phyloP scores from a whole-genome alignment of 2,329 filamentous ascomycete species.

The Colletotrichum simmondsii region DNA sequence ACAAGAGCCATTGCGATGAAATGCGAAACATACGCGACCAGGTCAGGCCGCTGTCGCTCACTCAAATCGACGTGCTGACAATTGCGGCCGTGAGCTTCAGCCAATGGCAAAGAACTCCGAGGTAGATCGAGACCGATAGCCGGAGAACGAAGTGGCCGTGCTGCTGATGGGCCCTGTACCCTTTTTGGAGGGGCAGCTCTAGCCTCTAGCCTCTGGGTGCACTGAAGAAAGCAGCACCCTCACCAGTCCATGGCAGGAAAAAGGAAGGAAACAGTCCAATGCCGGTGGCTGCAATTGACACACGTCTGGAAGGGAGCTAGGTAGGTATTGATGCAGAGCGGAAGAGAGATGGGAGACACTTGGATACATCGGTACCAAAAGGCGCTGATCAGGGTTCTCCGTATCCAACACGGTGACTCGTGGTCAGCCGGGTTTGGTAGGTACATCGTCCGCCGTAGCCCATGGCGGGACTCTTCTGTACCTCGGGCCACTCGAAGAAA shows the following conservation, averaged over 20 bases:
- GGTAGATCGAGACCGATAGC: constrained; percentile 22
- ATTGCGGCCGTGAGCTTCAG: neutral
- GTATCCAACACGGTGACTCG: constrained; percentile 13
- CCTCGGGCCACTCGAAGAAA: constrained; percentile 11
- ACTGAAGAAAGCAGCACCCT: neutral
- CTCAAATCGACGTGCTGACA: constrained; percentile 13
- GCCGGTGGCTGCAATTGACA: constrained; percentile 4
- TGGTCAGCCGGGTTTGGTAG: constrained; percentile 16
- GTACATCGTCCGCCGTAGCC: constrained; percentile 13
- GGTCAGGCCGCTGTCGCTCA: constrained; percentile 21
- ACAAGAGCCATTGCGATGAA: neutral
- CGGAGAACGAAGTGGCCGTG: constrained; percentile 12
- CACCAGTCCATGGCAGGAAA: neutral
- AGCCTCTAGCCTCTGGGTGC: no score
- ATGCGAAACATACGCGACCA: constrained; percentile 18
- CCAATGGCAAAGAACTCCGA: constrained; percentile 20
- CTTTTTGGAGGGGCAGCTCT: neutral
- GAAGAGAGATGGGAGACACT: neutral
- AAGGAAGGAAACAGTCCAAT: constrained; percentile 12
- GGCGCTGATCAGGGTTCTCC: constrained; percentile 33
- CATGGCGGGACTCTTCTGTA: neutral
- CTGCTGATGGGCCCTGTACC: neutral
- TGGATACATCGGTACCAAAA: neutral
- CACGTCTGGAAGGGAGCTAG: neutral
- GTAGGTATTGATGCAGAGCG: neutral